Conservation (phyloP, 495 filamentous ascomycete genomes). For the Umbilicaria muhlenbergii region DNA sequence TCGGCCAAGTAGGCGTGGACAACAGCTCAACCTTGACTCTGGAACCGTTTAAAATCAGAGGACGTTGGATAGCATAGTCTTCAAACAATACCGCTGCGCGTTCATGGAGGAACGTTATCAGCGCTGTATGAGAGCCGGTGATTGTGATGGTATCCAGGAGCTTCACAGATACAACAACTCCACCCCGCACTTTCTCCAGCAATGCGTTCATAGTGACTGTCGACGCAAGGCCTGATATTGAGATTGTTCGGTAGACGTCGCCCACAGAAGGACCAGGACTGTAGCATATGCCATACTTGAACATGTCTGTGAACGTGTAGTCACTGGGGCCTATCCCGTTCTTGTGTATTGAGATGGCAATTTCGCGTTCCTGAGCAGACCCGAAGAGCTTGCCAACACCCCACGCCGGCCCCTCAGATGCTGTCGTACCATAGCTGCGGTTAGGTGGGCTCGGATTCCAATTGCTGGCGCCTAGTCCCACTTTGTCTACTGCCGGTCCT, state of each 20-base stretch:
- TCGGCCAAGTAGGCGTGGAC: conserved; percentile 10
- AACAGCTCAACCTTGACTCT: not conserved
- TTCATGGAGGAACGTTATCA: conserved; percentile 8
- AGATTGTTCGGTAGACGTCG: conserved; percentile 9
- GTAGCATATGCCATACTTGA: conserved; percentile 6
- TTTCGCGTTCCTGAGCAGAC: too few species aligned
- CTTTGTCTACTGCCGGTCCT: too few species aligned
- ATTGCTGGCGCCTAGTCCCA: too few species aligned
- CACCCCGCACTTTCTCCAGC: conserved; percentile 5
- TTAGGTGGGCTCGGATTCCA: too few species aligned
- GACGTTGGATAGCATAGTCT: not conserved
- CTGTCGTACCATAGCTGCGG: too few species aligned
- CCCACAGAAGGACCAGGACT: not conserved
- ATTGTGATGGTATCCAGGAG: conserved; percentile 5
- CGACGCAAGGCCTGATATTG: not conserved
- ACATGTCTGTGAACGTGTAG: not conserved
- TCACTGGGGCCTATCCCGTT: not conserved
- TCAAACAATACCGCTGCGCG: conserved; percentile 1
- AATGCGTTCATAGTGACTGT: not conserved
- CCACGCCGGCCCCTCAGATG: too few species aligned
- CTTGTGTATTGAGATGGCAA: too few species aligned
- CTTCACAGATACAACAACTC: not conserved
- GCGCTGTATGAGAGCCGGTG: not conserved
- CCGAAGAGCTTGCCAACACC: too few species aligned
- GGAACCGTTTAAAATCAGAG: not conserved